A percentile compares a stretch with the other conserved stretches of the same genome.
phyloP scores from a whole-genome alignment of 768 basidiomycete genomes.

The Albatrellus ellisii region DNA sequence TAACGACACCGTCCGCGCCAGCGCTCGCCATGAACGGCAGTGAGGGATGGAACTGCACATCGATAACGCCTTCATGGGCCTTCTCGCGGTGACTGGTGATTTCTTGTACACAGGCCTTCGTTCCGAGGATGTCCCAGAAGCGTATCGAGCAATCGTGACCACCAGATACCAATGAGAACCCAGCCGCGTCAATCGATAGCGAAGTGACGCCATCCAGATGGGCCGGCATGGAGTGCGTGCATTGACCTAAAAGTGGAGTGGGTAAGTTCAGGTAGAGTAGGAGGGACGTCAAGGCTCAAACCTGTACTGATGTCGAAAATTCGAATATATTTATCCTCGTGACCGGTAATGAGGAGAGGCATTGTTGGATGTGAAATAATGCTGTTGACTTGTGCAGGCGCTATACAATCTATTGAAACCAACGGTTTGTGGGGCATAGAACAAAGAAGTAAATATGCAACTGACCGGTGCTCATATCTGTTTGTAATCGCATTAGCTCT shows the following conservation, averaged over 20 bases:
- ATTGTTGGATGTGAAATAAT: slow-evolving; percentile 86
- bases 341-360: slow-evolving; percentile 76
- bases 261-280: background rate
- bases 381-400: slow-evolving; percentile 68
- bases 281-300: slow-evolving; percentile 26
- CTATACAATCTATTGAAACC: slow-evolving; percentile 43
- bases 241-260: slow-evolving; percentile 41
- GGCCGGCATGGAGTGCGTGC: slow-evolving; percentile 80
- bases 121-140: slow-evolving; percentile 85
- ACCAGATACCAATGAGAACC: slow-evolving; percentile 78
- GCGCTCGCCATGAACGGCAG: slow-evolving; percentile 84
- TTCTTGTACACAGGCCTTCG: slow-evolving; percentile 78
- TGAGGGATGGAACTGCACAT: slow-evolving; percentile 73
- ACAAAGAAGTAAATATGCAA: background rate
- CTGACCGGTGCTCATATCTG: slow-evolving; percentile 9
- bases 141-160: slow-evolving; percentile 91
- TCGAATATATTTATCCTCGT: slow-evolving; percentile 89
- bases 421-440: too few species aligned
- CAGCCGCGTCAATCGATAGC: slow-evolving; percentile 76
- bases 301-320: slow-evolving; percentile 80
- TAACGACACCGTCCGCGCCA: slow-evolving; percentile 92
- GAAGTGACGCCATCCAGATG: slow-evolving; percentile 91
- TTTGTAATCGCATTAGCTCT: slow-evolving; percentile 45
- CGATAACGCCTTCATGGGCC: slow-evolving; percentile 82
- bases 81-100: slow-evolving; percentile 82